Evolutionary conservation across 2,329 filamentous ascomycete species (phyloP).

Genomic region (Magnaporthiopsis poae): DNA sequence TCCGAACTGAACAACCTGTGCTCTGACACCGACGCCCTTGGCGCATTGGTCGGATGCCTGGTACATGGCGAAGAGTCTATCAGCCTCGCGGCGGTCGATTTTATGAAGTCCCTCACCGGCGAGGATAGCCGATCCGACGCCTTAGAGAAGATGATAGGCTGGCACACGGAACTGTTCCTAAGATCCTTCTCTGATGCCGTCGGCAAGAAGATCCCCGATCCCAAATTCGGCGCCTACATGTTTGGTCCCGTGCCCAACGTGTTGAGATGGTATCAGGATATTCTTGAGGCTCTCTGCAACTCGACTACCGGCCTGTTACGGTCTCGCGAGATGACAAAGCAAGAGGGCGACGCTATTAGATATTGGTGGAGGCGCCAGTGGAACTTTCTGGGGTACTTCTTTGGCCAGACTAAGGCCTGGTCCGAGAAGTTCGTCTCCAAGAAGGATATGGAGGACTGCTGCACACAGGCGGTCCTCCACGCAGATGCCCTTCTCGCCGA

Average conservation of each 20-base stretch:
- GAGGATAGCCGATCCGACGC: conserved; percentile 47
- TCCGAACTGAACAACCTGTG: conserved; percentile 62
- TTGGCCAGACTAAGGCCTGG: conserved; percentile 76
- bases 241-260: conserved; percentile 45
- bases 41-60: conserved; percentile 66
- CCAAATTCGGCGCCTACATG: neutral
- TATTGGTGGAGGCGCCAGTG: conserved; percentile 79
- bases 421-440: conserved; percentile 61
- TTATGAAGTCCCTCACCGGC: conserved; percentile 73
- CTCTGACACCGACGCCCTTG: conserved; percentile 49
- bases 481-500: conserved; percentile 77
- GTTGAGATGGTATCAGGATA: conserved; percentile 46
- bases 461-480: conserved; percentile 88
- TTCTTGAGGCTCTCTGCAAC: conserved; percentile 48
- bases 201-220: conserved; percentile 17
- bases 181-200: conserved; percentile 34
- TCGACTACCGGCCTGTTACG: conserved; percentile 45
- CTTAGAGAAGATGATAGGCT: conserved; percentile 34
- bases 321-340: conserved; percentile 43
- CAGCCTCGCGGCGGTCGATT: conserved; percentile 67
- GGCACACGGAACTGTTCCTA: conserved; percentile 34
- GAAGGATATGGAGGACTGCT: conserved; percentile 77
- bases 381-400: conserved; percentile 70
- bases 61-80: conserved; percentile 72
- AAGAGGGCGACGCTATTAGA: conserved; percentile 57